These are phyloP conservation scores for Solanum tarapatanum DNA, from an alignment of 257 asterid species.

Conservation along the genomic window DNA sequence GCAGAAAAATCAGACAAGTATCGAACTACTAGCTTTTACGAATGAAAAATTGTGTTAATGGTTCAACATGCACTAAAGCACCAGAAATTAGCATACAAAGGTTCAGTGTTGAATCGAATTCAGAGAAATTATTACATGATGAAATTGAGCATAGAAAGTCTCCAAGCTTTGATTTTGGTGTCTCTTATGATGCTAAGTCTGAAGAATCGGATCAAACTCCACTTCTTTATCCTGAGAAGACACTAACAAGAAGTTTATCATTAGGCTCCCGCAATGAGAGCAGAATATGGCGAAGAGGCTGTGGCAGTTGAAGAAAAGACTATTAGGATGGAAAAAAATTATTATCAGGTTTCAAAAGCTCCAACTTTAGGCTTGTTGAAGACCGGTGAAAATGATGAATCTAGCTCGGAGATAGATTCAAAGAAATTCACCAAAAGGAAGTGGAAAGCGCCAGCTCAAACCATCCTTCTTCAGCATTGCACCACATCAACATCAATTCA, in stretches of 20 bases:
- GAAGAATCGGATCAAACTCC: conserved; percentile 65
- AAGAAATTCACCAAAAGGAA: conserved; percentile 12
- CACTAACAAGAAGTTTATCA: conserved; percentile 41
- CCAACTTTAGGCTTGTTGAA: conserved; percentile 4
- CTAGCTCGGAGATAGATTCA: not conserved
- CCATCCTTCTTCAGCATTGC: conserved; percentile 57
- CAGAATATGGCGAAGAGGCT: conserved; percentile 10
- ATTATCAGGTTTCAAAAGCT: conserved; percentile 17
- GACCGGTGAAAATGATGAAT: conserved; percentile 3
- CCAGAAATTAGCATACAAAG: not conserved
- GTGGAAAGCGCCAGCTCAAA: conserved; percentile 24
- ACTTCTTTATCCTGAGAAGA: conserved; percentile 31
- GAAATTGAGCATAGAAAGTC: conserved; percentile 28
- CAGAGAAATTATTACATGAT: not conserved
- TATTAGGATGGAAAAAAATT: conserved; percentile 42
- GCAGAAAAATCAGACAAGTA: not conserved
- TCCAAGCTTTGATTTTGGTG: conserved; percentile 60
- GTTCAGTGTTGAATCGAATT: conserved; percentile 5
- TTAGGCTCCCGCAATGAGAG: conserved; percentile 9
- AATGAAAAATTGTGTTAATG: not conserved
- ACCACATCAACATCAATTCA: conserved; percentile 20
- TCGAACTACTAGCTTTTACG: not conserved
- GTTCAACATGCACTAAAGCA: not conserved
- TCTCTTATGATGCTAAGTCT: conserved; percentile 19
- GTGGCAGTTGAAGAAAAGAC: conserved; percentile 42